These are phyloP conservation scores for Tolypocladium ovalisporum DNA, from an alignment of 2,329 filamentous ascomycete species.

Conservation along the genomic window DNA sequence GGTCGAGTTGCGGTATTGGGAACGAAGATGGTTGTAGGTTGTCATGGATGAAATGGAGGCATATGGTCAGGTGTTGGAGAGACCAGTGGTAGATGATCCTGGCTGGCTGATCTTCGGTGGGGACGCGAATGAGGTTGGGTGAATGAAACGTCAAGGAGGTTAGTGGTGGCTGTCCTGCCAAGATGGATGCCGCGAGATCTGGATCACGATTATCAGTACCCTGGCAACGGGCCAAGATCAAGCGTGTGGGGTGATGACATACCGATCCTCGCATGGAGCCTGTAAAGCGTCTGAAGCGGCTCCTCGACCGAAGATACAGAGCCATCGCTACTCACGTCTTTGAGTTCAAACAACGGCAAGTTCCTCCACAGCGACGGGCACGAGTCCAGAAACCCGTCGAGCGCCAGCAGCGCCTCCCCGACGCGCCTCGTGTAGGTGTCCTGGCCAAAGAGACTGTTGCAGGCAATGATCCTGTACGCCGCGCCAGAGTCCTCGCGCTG, in stretches of 20 bases:
- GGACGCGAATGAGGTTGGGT: neutral
- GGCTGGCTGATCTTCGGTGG: neutral
- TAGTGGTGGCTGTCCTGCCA: neutral
- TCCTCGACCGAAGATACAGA: neutral
- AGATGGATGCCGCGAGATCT: neutral
- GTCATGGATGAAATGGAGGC: neutral
- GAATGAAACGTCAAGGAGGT: neutral
- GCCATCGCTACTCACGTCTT: neutral
- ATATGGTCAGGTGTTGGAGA: neutral
- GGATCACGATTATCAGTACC: neutral
- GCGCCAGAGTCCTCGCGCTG: neutral
- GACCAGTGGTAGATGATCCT: neutral
- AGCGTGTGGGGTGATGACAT: neutral
- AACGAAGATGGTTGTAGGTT: neutral
- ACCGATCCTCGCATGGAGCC: neutral
- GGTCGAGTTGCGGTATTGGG: neutral
- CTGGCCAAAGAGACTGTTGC: neutral
- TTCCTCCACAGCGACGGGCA: conserved; percentile 4
- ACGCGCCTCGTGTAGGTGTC: neutral
- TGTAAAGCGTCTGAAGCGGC: neutral
- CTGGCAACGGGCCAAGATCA: neutral
- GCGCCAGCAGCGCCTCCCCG: conserved; percentile 2
- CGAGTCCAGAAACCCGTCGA: conserved; percentile 1
- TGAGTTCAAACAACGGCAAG: neutral
- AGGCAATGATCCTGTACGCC: neutral